Conservation (phyloP, 31 red algal genomes). For the Asparagopsis taxiformis region DNA sequence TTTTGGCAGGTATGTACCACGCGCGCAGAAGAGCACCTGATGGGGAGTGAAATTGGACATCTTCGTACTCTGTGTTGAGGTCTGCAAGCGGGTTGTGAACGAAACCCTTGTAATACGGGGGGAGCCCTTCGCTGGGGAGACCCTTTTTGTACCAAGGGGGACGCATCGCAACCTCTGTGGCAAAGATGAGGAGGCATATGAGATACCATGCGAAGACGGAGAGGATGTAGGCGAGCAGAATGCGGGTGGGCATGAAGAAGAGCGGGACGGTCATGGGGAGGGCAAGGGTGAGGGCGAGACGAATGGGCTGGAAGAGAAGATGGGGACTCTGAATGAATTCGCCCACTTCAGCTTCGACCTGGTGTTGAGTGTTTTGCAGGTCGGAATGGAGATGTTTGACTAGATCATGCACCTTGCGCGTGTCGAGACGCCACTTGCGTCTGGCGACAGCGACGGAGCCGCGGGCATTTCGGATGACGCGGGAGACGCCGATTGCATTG, state of each 20-base stretch:
- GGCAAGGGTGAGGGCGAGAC: conserved; percentile 42
- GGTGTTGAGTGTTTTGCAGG: conserved; percentile 26
- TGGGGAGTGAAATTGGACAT: conserved; percentile 52
- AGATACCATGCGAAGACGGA: conserved; percentile 81
- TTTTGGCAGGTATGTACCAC: conserved; percentile 73
- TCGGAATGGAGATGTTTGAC: neutral
- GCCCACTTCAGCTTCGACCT: conserved; percentile 82
- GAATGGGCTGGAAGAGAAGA: conserved; percentile 80
- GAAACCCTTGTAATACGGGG: conserved; percentile 80
- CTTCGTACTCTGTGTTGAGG: conserved; percentile 42
- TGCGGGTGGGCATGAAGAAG: conserved; percentile 64
- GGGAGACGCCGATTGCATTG: conserved; percentile 6
- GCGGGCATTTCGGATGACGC: conserved; percentile 9
- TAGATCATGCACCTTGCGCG: too few relatives aligned
- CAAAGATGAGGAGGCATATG: conserved; percentile 61
- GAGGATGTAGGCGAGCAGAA: conserved; percentile 46
- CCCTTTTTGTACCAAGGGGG: conserved; percentile 92
- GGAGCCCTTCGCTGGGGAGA: conserved; percentile 55
- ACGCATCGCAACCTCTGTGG: conserved; percentile 92
- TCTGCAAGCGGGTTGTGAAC: conserved; percentile 79
- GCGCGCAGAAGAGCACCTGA: conserved; percentile 48
- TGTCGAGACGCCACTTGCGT: conserved; percentile 17
- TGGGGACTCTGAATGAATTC: conserved; percentile 94
- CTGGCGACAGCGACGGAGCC: neutral
- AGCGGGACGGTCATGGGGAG: conserved; percentile 81